Evolutionary conservation across 331 rosid genomes (phyloP).

Genomic region (Saraca asoca): DNA sequence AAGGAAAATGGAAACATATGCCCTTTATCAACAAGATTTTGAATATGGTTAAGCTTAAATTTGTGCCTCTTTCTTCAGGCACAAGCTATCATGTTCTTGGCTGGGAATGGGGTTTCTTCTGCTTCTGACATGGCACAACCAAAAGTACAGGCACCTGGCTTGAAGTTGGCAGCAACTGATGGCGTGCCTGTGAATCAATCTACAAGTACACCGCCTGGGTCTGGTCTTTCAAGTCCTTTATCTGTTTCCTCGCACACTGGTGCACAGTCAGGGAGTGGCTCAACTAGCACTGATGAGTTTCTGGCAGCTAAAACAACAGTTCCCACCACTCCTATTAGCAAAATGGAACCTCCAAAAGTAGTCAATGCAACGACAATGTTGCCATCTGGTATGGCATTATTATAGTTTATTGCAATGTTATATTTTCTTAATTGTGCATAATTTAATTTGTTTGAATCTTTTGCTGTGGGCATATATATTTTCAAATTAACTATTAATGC

Average conservation of each 20-base stretch:
- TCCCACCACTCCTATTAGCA: constrained; percentile 56
- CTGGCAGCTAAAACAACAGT: constrained; percentile 55
- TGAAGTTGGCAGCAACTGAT: constrained; percentile 53
- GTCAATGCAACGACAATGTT: constrained; percentile 52
- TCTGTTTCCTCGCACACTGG: constrained; percentile 78
- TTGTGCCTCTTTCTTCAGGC: constrained; percentile 55
- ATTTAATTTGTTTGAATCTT: neutral
- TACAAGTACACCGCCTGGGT: constrained; percentile 39
- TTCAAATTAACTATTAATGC: neutral
- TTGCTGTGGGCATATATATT: neutral
- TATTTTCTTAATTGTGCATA: no score
- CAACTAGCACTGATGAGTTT: constrained; percentile 76
- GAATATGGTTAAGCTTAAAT: constrained; percentile 28
- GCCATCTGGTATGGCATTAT: constrained; percentile 63
- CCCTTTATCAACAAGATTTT: neutral
- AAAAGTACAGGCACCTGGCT: constrained; percentile 49
- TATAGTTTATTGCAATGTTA: constrained; percentile 6
- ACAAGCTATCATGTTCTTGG: constrained; percentile 77
- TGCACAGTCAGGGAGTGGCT: constrained; percentile 73
- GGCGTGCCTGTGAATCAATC: constrained; percentile 51
- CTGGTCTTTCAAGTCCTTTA: constrained; percentile 70
- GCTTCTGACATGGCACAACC: constrained; percentile 47
- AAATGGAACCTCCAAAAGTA: constrained; percentile 56
- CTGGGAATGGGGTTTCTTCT: constrained; percentile 51
- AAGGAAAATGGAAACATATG: constrained; percentile 3